These are phyloP conservation scores for Fusarium praegraminearum DNA, from an alignment of 2,329 filamentous ascomycete species.

Conservation along the genomic window DNA sequence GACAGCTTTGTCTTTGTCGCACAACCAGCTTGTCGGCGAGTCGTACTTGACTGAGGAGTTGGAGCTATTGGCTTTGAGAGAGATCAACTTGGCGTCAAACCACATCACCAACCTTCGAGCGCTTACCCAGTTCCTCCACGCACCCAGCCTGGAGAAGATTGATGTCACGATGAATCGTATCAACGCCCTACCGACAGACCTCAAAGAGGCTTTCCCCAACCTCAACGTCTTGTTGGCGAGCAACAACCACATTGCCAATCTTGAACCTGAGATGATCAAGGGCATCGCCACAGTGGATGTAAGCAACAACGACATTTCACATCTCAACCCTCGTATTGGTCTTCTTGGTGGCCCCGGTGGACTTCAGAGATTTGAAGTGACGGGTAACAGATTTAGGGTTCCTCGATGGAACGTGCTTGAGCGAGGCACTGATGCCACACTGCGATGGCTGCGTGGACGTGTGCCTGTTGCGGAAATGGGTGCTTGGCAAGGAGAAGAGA, in stretches of 20 bases:
- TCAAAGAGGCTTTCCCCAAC: constrained; percentile 76
- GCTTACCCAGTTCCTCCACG: constrained; percentile 74
- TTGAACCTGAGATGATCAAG: constrained; percentile 78
- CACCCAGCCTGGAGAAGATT: constrained; percentile 79
- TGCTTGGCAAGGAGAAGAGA: constrained; percentile 64
- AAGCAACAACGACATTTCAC: constrained; percentile 86
- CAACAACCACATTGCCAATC: constrained; percentile 82
- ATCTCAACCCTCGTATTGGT: constrained; percentile 83
- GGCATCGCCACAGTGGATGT: constrained; percentile 75
- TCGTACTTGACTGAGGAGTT: constrained; percentile 75
- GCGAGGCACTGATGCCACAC: constrained; percentile 85
- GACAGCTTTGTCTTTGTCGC: constrained; percentile 77
- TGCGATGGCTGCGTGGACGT: constrained; percentile 83
- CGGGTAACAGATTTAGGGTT: constrained; percentile 88
- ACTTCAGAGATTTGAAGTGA: constrained; percentile 77
- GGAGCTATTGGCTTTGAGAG: constrained; percentile 78
- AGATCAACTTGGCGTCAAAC: constrained; percentile 81
- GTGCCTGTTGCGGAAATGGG: constrained; percentile 73
- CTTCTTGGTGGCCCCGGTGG: constrained; percentile 74
- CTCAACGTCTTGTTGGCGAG: constrained; percentile 78
- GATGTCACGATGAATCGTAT: constrained; percentile 89
- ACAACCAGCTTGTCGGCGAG: constrained; percentile 77
- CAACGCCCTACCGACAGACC: constrained; percentile 70
- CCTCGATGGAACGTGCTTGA: constrained; percentile 86
- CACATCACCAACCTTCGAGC: constrained; percentile 77